Evolutionary conservation across 2,329 filamentous ascomycete species (phyloP).

Genomic region (Alternaria sp.): DNA sequence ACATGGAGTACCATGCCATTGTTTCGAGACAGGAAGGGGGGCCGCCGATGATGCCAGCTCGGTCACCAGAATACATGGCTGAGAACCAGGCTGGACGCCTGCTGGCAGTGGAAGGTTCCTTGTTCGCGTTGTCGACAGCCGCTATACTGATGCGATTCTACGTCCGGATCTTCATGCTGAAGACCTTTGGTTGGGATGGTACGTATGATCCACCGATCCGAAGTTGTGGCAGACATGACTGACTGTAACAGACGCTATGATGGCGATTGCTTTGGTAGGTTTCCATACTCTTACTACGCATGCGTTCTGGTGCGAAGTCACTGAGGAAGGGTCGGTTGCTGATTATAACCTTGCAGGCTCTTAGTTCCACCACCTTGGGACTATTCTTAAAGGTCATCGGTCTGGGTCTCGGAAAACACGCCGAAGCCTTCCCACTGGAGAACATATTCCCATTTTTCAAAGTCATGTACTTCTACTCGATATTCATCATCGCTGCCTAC

Average conservation of each 20-base stretch:
- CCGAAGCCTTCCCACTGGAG: slow-evolving; percentile 37
- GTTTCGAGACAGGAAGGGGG: slow-evolving; percentile 17
- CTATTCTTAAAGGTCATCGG: slow-evolving; percentile 31
- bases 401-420: slow-evolving; percentile 59
- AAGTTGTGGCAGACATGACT: slow-evolving; percentile 3
- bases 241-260: slow-evolving; percentile 51
- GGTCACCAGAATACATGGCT: slow-evolving; percentile 41
- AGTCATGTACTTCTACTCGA: slow-evolving; percentile 55
- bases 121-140: slow-evolving; percentile 46
- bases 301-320: background rate
- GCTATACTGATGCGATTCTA: slow-evolving; percentile 29
- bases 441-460: slow-evolving; percentile 49
- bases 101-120: slow-evolving; percentile 50
- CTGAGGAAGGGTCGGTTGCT: background rate
- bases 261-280: slow-evolving; percentile 29
- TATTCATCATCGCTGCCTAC: slow-evolving; percentile 57
- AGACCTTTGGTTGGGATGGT: slow-evolving; percentile 35
- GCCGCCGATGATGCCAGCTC: slow-evolving; percentile 15
- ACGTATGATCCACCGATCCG: slow-evolving; percentile 2
- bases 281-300: background rate
- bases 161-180: slow-evolving; percentile 31
- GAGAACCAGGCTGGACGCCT: slow-evolving; percentile 50
- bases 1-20: slow-evolving; percentile 16
- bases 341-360: slow-evolving; percentile 7
- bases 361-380: slow-evolving; percentile 25